Conservation (phyloP, 331 rosid genomes). For the Acacia pycnantha region DNA sequence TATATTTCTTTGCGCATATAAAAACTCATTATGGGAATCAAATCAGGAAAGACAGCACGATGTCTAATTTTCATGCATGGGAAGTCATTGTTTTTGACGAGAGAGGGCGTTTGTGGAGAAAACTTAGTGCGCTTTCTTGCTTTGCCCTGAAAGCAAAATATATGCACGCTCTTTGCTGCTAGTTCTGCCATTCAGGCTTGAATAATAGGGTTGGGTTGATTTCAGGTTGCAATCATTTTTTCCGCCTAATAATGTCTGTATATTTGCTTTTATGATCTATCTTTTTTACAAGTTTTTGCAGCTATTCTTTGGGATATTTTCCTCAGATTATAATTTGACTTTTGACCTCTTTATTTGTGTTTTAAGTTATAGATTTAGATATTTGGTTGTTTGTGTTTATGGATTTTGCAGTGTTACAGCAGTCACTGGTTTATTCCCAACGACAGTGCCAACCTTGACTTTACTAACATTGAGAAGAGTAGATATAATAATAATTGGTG, state of each 20-base stretch:
- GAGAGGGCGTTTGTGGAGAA: not conserved
- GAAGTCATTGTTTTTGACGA: not conserved
- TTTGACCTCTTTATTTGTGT: not conserved
- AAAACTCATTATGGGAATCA: not conserved
- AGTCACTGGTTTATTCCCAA: not conserved
- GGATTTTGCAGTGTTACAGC: not conserved
- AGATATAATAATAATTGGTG: not conserved
- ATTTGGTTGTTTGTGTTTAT: not conserved
- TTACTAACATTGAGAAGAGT: not conserved
- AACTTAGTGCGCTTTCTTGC: not conserved
- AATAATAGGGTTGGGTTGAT: not conserved
- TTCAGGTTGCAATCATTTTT: constrained; percentile 1
- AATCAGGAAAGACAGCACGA: not conserved
- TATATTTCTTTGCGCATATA: not conserved
- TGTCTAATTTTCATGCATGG: not conserved
- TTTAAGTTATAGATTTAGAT: not conserved
- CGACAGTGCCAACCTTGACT: not conserved
- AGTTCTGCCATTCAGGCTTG: constrained; percentile 2
- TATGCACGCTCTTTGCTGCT: not conserved
- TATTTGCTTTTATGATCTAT: not conserved
- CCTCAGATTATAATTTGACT: not conserved
- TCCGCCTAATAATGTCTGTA: not conserved
- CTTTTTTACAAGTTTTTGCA: not conserved
- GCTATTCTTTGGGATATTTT: constrained; percentile 1
- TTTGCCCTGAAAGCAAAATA: not conserved